Evolutionary conservation across 345 rosid genomes (phyloP).

Genomic region (Capsella bursapastoris): DNA sequence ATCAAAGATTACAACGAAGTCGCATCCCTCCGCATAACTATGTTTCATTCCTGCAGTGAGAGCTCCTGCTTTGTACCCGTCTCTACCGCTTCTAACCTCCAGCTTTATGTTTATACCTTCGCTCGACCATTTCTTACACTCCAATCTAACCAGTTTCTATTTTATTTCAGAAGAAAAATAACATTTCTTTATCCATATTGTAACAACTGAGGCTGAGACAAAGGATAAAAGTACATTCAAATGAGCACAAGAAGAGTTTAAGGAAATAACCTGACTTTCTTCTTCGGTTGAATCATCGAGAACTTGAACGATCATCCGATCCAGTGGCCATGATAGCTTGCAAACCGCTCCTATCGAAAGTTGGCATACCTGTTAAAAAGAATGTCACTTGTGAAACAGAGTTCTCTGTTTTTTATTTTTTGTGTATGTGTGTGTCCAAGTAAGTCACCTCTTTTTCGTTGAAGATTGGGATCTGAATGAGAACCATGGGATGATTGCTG

Average conservation of each 20-base stretch:
- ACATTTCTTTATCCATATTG: conserved; percentile 4
- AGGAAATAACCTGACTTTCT: conserved; percentile 41
- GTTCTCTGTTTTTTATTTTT: conserved; percentile 7
- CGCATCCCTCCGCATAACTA: conserved; percentile 72
- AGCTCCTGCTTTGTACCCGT: conserved; percentile 86
- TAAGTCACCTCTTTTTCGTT: conserved; percentile 44
- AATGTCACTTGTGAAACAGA: not conserved
- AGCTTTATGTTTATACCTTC: conserved; percentile 73
- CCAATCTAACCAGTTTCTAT: conserved; percentile 70
- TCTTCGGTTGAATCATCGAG: conserved; percentile 89
- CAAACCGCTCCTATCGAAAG: conserved; percentile 89
- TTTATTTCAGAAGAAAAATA: not conserved
- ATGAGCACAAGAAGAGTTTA: not conserved
- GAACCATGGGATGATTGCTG: conserved; percentile 40
- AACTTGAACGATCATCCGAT: conserved; percentile 82
- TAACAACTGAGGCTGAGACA: not conserved
- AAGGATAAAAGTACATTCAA: conserved; percentile 6
- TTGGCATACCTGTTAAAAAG: conserved; percentile 62
- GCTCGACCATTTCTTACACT: conserved; percentile 76
- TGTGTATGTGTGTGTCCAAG: not conserved
- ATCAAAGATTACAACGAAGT: conserved; percentile 80
- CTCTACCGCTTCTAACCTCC: conserved; percentile 68
- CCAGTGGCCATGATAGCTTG: conserved; percentile 84
- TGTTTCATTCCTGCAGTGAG: conserved; percentile 79
- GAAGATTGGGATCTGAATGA: conserved; percentile 44